phyloP scores from a whole-genome alignment of 139 green algal species.

The Zygnema circumcarinatum region DNA sequence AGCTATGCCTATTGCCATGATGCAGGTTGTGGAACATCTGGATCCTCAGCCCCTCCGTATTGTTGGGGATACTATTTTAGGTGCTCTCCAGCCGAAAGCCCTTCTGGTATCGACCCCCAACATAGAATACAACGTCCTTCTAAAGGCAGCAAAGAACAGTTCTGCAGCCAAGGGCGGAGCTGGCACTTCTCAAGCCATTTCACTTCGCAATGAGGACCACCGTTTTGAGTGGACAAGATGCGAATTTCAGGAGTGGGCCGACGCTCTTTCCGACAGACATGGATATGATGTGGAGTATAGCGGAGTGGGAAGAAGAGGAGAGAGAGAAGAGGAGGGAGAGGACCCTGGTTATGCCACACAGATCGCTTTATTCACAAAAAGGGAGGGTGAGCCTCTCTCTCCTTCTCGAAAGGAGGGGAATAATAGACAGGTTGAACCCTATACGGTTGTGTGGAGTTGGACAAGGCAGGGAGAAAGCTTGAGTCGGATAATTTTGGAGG shows the following conservation, averaged over 20 bases:
- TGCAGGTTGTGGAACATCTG: slow-evolving; percentile 58
- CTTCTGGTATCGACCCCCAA: slow-evolving; percentile 55
- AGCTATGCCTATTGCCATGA: too few species aligned
- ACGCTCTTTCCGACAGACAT: slow-evolving; percentile 6
- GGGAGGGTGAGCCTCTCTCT: background rate
- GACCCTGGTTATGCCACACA: slow-evolving; percentile 34
- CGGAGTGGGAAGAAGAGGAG: slow-evolving; percentile 21
- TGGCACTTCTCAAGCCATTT: background rate
- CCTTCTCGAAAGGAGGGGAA: background rate
- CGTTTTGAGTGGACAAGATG: slow-evolving; percentile 46
- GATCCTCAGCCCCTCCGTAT: slow-evolving; percentile 29
- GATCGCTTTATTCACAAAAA: slow-evolving; percentile 42
- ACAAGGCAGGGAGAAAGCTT: too few species aligned
- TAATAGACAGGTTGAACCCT: too few species aligned
- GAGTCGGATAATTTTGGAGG: too few species aligned
- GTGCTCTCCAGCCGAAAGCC: slow-evolving; percentile 18
- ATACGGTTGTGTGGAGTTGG: too few species aligned
- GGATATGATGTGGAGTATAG: slow-evolving; percentile 39
- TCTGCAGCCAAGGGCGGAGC: background rate
- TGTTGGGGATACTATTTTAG: slow-evolving; percentile 32
- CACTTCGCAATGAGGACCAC: slow-evolving; percentile 35
- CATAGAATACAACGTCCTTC: slow-evolving; percentile 53
- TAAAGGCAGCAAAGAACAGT: background rate
- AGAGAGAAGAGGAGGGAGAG: background rate
- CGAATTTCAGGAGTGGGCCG: slow-evolving; percentile 42